Percentiles rank a stretch among this genome's conserved stretches.
Evolutionary conservation across 768 basidiomycete species (phyloP).

Genomic region (Tephrocybe rancida): DNA sequence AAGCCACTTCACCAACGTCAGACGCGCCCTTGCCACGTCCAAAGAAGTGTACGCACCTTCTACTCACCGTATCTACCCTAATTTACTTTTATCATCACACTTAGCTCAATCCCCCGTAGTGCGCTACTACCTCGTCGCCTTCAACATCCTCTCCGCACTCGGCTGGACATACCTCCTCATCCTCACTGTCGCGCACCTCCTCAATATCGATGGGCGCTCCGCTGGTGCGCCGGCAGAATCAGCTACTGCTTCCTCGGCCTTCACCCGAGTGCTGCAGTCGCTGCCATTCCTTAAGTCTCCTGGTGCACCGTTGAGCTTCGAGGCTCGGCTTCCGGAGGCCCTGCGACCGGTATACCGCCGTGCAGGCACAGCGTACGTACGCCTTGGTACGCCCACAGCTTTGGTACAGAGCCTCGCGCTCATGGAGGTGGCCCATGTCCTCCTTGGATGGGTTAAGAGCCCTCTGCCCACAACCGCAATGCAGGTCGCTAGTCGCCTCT

Average conservation of each 20-base stretch:
- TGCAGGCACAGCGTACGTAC: constrained; percentile 58
- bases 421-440: constrained; percentile 82
- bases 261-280: constrained; percentile 32
- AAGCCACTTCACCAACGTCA: no score
- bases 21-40: no score
- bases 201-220: constrained; percentile 39
- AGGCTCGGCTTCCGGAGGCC: constrained; percentile 38
- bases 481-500: constrained; percentile 82
- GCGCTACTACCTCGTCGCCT: constrained; percentile 70
- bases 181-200: constrained; percentile 52
- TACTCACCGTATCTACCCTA: no score
- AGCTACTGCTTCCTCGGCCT: constrained; percentile 36
- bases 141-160: constrained; percentile 74
- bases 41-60: no score
- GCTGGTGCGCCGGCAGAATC: constrained; percentile 12
- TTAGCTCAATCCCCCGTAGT: constrained; percentile 29
- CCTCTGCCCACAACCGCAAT: constrained; percentile 72
- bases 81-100: no score
- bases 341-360: constrained; percentile 50
- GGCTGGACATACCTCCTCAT: constrained; percentile 79
- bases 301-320: constrained; percentile 26
- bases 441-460: constrained; percentile 78
- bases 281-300: constrained; percentile 36
- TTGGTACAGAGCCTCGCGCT: constrained; percentile 83
- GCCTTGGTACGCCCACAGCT: constrained; percentile 62